Conservation (phyloP, 257 asterid species). For the Nyctanthes arbortristis region DNA sequence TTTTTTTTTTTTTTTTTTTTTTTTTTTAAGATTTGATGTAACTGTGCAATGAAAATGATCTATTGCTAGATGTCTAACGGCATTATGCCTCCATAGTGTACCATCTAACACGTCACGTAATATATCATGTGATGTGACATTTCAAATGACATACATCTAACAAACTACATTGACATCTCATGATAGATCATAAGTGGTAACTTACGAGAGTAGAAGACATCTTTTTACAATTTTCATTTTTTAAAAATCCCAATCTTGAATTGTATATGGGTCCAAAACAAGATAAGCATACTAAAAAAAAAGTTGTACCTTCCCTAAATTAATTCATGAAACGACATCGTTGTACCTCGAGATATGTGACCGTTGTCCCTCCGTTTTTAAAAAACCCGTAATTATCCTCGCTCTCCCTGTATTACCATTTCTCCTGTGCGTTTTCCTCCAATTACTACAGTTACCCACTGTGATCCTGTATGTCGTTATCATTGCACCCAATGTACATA, state of each 20-base stretch:
- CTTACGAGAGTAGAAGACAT: too few species aligned
- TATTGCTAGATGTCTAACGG: too few species aligned
- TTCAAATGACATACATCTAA: too few species aligned
- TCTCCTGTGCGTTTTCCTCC: conserved; percentile 11
- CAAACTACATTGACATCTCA: too few species aligned
- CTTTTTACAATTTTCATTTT: not conserved
- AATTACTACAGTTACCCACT: not conserved
- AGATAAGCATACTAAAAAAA: not conserved
- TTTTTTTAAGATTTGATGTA: too few species aligned
- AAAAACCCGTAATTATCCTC: conserved; percentile 17
- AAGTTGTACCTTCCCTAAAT: not conserved
- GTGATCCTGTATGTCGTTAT: not conserved
- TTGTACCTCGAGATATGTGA: conserved; percentile 57
- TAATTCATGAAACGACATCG: conserved; percentile 42
- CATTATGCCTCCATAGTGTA: too few species aligned
- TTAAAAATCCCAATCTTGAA: not conserved
- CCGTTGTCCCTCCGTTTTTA: conserved; percentile 52
- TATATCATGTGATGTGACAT: too few species aligned
- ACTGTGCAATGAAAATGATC: too few species aligned
- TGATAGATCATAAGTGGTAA: too few species aligned
- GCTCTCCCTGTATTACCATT: not conserved
- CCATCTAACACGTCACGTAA: too few species aligned
- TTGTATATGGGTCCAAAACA: not conserved
- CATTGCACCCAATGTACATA: not conserved
- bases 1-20: too few species aligned